Conservation (phyloP, 1,139 yeast genomes). For the Debaryomyces sp. region DNA sequence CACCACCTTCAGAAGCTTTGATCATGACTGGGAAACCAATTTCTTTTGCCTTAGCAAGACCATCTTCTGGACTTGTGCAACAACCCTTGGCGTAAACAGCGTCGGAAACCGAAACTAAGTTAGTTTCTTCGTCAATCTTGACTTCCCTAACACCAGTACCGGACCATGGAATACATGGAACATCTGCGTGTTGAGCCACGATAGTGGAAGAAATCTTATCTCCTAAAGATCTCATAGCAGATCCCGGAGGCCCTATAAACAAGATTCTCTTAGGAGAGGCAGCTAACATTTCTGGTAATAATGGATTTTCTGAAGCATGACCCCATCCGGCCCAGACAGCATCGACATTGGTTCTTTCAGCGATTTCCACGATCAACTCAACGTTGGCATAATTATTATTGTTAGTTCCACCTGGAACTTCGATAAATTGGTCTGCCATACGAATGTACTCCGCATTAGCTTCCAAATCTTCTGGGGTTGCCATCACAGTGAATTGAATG, state of each 20-base stretch:
- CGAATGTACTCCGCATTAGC: conserved; percentile 98
- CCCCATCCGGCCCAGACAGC: conserved; percentile 99
- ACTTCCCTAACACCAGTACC: conserved; percentile 96
- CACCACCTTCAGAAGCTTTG: conserved; percentile 98
- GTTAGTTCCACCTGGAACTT: conserved; percentile 99
- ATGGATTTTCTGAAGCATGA: conserved; percentile 97
- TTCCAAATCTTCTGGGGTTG: conserved; percentile 96
- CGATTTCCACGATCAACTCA: conserved; percentile 93
- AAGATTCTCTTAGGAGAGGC: conserved; percentile 85
- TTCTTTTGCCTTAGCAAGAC: conserved; percentile 74
- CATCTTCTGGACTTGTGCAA: conserved; percentile 84
- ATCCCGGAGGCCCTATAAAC: conserved; percentile 97
- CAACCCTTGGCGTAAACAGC: conserved; percentile 86
- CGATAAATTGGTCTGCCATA: conserved; percentile 98
- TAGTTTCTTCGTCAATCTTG: conserved; percentile 61
- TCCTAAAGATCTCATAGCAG: conserved; percentile 99
- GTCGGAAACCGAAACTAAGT: conserved; percentile 87
- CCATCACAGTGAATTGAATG: conserved; percentile 95
- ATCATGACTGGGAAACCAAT: conserved; percentile 98
- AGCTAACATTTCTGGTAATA: conserved; percentile 89
- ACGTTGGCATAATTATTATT: conserved; percentile 98
- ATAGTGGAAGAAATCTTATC: conserved; percentile 96
- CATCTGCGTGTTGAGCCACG: conserved; percentile 97
- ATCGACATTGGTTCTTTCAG: conserved; percentile 94
- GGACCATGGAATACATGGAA: conserved; percentile 99